Evolutionary conservation across 192 early-diverging fungal genomes (phyloP), one percentile per base, ranked within the genome.

Genomic region (Coemansia sp.): DNA sequence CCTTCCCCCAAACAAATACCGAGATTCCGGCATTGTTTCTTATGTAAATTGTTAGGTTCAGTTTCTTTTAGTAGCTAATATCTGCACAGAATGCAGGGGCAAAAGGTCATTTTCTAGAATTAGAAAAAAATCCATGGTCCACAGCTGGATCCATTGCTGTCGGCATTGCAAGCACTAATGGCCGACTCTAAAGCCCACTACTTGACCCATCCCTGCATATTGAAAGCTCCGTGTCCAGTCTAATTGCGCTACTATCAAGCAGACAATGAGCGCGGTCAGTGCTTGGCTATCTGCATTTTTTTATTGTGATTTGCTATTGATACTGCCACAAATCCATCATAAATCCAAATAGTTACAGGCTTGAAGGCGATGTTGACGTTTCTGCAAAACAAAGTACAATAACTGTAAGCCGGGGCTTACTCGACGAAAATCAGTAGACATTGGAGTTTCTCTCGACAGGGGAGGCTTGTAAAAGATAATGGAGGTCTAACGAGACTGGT

Each of bases 21-120:
- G 46, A 55, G 27, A 5, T 15, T 55, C 4, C 51, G 51, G 27
- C 51, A 55, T 55, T 55, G 51, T 55, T 9, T 11, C 42, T 44
- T 17, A 44, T 15, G 14, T 44, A 17, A 44, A 55, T 55, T 55
- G 51, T 55, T 6, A 3, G 10, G 12, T 14, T 4, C 51, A 55
- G 27, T n/a, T 31, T 55, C 27, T 55, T 15, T 29, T 55, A 55
- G 51, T 55, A 55, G 51, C 51, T 55, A 55, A 55, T 55, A 55
- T 55, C 27, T 55, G 27, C 9, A 29, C 51, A 25, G 25, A 55
- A 55, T 55, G 51, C 51, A 55, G 51, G 51, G 51, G 27, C 51
- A 55, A 15, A 29, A 14, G 14, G 39, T 3, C 39, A 42, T 53
- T 53, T 53, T 53, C 46, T 46, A 19, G n/a, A 46, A 46, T 36